These are phyloP conservation scores for Melaleuca alternifolia DNA, from an alignment of 345 rosid genomes.

Conservation along the genomic window DNA sequence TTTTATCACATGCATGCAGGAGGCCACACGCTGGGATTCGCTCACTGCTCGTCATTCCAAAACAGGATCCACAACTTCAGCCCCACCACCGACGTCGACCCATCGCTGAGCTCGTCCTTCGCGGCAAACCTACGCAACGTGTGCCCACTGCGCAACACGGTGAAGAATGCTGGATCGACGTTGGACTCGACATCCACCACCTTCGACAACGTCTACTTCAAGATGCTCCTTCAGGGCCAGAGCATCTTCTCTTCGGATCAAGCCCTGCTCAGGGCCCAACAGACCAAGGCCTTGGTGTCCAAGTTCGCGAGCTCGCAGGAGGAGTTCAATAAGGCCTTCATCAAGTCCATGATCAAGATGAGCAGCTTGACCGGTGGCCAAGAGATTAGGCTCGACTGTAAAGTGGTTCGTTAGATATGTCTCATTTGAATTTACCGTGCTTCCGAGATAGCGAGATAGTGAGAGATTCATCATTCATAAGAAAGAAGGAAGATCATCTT, in stretches of 20 bases:
- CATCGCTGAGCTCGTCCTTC: slow-evolving; percentile 53
- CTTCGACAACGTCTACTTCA: slow-evolving; percentile 67
- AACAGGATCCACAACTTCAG: slow-evolving; percentile 77
- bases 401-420: slow-evolving; percentile 16
- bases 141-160: slow-evolving; percentile 55
- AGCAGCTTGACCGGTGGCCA: slow-evolving; percentile 62
- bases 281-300: slow-evolving; percentile 41
- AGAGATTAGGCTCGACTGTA: slow-evolving; percentile 72
- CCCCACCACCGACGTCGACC: slow-evolving; percentile 41
- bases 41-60: slow-evolving; percentile 87
- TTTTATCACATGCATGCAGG: slow-evolving; percentile 18
- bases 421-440: neutral
- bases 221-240: slow-evolving; percentile 55
- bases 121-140: slow-evolving; percentile 37
- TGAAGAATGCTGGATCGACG: slow-evolving; percentile 49
- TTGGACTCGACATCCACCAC: slow-evolving; percentile 27
- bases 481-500: slow-evolving; percentile 13
- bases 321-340: slow-evolving; percentile 50
- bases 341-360: slow-evolving; percentile 80
- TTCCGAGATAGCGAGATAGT: neutral
- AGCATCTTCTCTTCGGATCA: slow-evolving; percentile 78
- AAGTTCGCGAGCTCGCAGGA: slow-evolving; percentile 37
- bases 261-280: slow-evolving; percentile 40
- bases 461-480: slow-evolving; percentile 6
- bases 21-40: slow-evolving; percentile 83